Conservation (phyloP, 2,329 filamentous ascomycete genomes). For the Fusarium sp. region DNA sequence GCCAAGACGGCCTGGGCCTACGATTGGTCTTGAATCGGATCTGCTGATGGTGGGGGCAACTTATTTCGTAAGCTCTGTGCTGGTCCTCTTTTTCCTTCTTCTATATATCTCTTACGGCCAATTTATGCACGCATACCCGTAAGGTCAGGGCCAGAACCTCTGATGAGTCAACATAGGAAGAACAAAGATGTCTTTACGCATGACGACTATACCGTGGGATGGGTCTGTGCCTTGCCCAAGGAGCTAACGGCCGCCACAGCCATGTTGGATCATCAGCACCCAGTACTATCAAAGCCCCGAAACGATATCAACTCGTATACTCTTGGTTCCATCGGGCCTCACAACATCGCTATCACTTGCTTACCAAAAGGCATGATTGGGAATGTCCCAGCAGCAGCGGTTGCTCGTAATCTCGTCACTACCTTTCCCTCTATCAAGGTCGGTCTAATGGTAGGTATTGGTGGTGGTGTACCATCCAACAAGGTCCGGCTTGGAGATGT, state of each 20-base stretch:
- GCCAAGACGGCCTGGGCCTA: not conserved
- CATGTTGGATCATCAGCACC: not conserved
- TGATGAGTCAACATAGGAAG: not conserved
- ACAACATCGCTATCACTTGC: not conserved
- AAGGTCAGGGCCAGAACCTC: too few species aligned
- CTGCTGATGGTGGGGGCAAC: not conserved
- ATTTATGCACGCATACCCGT: not conserved
- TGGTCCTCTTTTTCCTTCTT: not conserved
- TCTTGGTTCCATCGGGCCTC: not conserved
- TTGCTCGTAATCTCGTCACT: not conserved
- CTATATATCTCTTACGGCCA: rapidly evolving
- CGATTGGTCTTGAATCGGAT: not conserved
- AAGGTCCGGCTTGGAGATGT: not conserved
- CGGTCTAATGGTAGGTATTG: not conserved
- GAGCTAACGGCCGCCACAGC: not conserved
- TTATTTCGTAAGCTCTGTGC: not conserved
- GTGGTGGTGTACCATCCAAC: not conserved
- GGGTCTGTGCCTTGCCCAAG: not conserved
- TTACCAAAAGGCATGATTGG: not conserved
- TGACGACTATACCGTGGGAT: not conserved
- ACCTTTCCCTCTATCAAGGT: not conserved
- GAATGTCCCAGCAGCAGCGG: not conserved
- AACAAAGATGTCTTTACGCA: not conserved
- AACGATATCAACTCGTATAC: not conserved
- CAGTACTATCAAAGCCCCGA: not conserved